A percentile compares a stretch with the other conserved stretches of the same genome.
Conservation (phyloP, 768 basidiomycete genomes). For the Boletellus ananiceps region DNA sequence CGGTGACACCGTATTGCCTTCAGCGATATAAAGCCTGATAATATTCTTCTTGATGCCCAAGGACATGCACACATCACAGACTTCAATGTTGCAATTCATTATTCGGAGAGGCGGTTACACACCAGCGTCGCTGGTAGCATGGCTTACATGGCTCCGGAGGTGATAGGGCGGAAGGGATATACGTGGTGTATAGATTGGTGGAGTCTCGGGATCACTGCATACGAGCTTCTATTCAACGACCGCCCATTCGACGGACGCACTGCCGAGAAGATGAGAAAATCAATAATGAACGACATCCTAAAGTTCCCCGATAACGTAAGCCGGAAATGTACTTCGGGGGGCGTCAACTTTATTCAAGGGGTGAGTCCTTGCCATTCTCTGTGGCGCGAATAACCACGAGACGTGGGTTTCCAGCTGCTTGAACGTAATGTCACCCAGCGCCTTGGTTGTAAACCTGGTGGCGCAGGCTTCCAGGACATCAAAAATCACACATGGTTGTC, state of each 20-base stretch:
- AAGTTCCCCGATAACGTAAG: constrained; percentile 68
- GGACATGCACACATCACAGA: constrained; percentile 98
- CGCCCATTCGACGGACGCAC: constrained; percentile 91
- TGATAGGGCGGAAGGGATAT: constrained; percentile 89
- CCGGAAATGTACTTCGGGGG: constrained; percentile 58
- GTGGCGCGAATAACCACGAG: constrained; percentile 9
- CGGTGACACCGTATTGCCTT: constrained; percentile 10
- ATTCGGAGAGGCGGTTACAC: constrained; percentile 82
- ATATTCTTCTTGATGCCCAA: constrained; percentile 87
- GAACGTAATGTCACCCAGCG: constrained; percentile 76
- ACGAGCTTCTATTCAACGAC: constrained; percentile 78
- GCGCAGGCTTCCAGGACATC: constrained; percentile 73
- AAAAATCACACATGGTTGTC: constrained; percentile 83
- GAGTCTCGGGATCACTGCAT: constrained; percentile 88
- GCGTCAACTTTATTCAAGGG: constrained; percentile 58
- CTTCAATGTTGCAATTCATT: constrained; percentile 98
- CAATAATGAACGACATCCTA: constrained; percentile 78
- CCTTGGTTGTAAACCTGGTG: constrained; percentile 71
- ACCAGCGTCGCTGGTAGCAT: constrained; percentile 96
- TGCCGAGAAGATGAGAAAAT: constrained; percentile 80
- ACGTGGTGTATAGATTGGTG: constrained; percentile 94
- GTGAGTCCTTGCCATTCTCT: constrained; percentile 41
- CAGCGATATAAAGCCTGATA: constrained; percentile 96
- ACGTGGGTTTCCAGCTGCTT: constrained; percentile 53
- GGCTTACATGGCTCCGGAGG: constrained; percentile 99